Conservation (phyloP, 108 stramenopile species). For the Nitzschia sp. region DNA sequence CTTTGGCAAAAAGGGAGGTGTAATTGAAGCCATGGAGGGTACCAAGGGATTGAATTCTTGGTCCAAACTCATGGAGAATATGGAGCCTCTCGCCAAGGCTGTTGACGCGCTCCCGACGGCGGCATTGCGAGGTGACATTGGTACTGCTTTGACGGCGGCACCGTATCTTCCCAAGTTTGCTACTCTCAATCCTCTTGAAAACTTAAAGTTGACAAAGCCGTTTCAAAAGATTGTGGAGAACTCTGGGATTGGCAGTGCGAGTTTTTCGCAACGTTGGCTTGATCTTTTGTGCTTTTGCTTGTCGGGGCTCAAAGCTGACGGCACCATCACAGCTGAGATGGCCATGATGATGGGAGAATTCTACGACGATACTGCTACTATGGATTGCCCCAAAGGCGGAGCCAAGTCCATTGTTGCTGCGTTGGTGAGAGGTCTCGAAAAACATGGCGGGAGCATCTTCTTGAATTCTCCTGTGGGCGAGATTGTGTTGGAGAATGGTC, state of each 20-base stretch:
- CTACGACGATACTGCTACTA: conserved; percentile 69
- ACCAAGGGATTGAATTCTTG: conserved; percentile 40
- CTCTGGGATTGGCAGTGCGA: conserved; percentile 53
- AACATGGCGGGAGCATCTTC: conserved; percentile 65
- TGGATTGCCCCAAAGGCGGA: conserved; percentile 89
- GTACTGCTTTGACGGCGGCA: conserved; percentile 56
- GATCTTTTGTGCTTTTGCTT: conserved; percentile 89
- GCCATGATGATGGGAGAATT: conserved; percentile 93
- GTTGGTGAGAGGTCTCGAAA: conserved; percentile 83
- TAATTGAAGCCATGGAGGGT: conserved; percentile 47
- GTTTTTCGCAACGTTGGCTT: conserved; percentile 83
- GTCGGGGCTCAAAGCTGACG: conserved; percentile 75
- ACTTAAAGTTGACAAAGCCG: conserved; percentile 69
- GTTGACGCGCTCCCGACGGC: conserved; percentile 77
- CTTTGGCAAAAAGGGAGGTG: conserved; percentile 47
- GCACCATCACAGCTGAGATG: conserved; percentile 92
- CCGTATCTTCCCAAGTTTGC: conserved; percentile 70
- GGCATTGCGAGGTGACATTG: conserved; percentile 62
- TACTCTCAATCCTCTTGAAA: conserved; percentile 67
- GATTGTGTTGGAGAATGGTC: conserved; percentile 60
- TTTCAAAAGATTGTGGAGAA: conserved; percentile 55
- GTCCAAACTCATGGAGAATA: conserved; percentile 54
- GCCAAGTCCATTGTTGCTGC: conserved; percentile 85
- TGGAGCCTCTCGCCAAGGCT: conserved; percentile 65
- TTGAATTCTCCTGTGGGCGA: conserved; percentile 68